phyloP scores from a whole-genome alignment of 2,329 filamentous ascomycete species.

The Colletotrichum simmondsii region DNA sequence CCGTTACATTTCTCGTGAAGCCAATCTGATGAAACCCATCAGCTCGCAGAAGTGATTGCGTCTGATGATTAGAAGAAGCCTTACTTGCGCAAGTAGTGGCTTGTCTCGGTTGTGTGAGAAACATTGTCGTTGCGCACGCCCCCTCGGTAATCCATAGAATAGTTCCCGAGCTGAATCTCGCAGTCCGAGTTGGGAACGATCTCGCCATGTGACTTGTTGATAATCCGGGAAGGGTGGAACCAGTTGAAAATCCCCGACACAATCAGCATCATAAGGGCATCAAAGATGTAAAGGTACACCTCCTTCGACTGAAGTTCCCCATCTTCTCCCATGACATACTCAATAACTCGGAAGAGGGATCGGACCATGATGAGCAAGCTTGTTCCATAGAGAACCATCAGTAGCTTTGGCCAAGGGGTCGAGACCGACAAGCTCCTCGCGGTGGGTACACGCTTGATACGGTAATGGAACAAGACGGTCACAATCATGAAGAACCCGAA shows the following conservation, averaged over 20 bases:
- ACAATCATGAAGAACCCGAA: conserved; percentile 64
- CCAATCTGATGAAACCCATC: too few species aligned
- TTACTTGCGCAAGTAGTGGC: background rate
- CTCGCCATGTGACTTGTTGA: background rate
- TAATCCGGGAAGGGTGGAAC: conserved; percentile 29
- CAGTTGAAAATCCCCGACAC: conserved; percentile 36
- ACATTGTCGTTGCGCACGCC: background rate
- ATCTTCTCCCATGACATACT: conserved; percentile 50
- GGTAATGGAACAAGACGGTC: conserved; percentile 56
- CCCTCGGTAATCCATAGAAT: background rate
- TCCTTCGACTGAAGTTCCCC: conserved; percentile 47
- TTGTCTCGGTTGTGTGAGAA: background rate
- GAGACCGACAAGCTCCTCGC: conserved; percentile 26
- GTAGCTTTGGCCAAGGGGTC: conserved; percentile 43
- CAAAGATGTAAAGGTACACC: conserved; percentile 49
- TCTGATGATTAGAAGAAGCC: background rate
- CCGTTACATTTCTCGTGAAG: too few species aligned
- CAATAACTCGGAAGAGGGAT: conserved; percentile 53
- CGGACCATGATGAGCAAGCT: conserved; percentile 53
- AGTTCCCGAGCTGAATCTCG: background rate
- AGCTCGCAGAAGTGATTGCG: background rate
- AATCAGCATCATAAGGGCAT: conserved; percentile 47
- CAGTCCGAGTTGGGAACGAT: background rate
- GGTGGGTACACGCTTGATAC: conserved; percentile 36
- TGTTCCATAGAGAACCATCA: conserved; percentile 39